A percentile compares a stretch with the other conserved stretches of the same genome.
These are phyloP conservation scores for Pluteus cervinus DNA, from an alignment of 768 basidiomycete genomes.

Conservation along the genomic window DNA sequence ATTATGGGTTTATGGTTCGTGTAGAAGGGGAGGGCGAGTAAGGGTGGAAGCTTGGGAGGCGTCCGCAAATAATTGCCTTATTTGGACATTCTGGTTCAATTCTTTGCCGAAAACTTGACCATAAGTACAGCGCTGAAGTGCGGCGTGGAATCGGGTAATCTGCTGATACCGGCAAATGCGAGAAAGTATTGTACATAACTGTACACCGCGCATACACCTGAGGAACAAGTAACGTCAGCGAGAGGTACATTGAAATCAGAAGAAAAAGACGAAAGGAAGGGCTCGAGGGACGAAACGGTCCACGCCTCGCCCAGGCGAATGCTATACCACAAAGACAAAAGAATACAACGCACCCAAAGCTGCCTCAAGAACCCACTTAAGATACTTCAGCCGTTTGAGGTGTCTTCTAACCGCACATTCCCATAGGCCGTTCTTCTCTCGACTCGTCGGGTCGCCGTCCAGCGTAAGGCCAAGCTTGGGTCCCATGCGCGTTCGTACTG, in stretches of 20 bases:
- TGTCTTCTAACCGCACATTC: constrained; percentile 16
- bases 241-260: not conserved
- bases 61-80: too few species aligned
- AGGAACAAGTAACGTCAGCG: constrained; percentile 1
- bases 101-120: too few species aligned
- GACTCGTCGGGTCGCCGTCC: constrained; percentile 15
- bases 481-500: constrained; percentile 13
- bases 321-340: not conserved
- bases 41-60: too few species aligned
- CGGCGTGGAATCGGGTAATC: too few species aligned
- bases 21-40: too few species aligned
- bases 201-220: constrained; percentile 58
- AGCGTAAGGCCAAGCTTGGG: constrained; percentile 15
- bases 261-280: too few species aligned
- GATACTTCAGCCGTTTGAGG: constrained; percentile 15
- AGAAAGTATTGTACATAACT: constrained; percentile 61
- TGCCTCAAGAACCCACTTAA: constrained; percentile 18
- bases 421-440: constrained; percentile 18
- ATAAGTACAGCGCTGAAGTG: too few species aligned
- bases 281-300: too few species aligned
- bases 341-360: constrained; percentile 24
- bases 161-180: constrained; percentile 48
- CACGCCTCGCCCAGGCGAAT: too few species aligned
- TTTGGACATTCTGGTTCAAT: too few species aligned
- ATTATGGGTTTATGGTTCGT: too few species aligned